Base-by-base conservation (phyloP, 495 filamentous ascomycete species). In the Chaetomium tenue region DNA sequence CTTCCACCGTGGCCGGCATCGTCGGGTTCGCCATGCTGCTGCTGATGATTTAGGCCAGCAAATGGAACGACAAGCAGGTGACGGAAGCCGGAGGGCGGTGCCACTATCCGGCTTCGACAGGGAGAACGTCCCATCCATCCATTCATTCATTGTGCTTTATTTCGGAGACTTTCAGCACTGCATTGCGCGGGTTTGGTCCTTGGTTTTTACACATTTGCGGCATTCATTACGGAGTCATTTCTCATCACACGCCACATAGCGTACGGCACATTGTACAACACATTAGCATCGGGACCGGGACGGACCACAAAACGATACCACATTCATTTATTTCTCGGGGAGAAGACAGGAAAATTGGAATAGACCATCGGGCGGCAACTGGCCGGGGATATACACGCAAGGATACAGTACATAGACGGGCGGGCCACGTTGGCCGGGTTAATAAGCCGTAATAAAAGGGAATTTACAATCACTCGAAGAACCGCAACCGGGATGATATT, bases 1-100 rank as follows among this genome's bases (percentile, higher is more conserved):
- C 63, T n/a, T 66, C 64, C n/a, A 13, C 74, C 23, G 25, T 76
- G 33, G 72, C 71, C 4, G 75, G 68, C 0, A 44, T 76, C 15
- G 46, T 76, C 26, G 75, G 76, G 1, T 68, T 66, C 28, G 63
- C 66, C 15, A 40, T 70, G 40, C 42, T 71, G 47, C 18, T 66
- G 33, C 46, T 64, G 46, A 48, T 54, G 37, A 28, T 18, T 13
- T 61, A 53, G 9, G 30, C 13, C 30, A 18, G 25, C 22, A 42
- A 5, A 28, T 25, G 20, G n/a, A 25, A 25, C 33, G 30, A 42
- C 28, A 22, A 13, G 33, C 39, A 28, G 56, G 11, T 0, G 23
- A 11, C 2, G 22, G 18, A 26, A 12, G 25, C 40, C 56, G 22
- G 16, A 23, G 7, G n/a, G 11, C 30, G 6, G 22, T 30, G 18